Evolutionary conservation across 176 grass and related monocot species (phyloP).

Genomic region (Triticum monococcum): DNA sequence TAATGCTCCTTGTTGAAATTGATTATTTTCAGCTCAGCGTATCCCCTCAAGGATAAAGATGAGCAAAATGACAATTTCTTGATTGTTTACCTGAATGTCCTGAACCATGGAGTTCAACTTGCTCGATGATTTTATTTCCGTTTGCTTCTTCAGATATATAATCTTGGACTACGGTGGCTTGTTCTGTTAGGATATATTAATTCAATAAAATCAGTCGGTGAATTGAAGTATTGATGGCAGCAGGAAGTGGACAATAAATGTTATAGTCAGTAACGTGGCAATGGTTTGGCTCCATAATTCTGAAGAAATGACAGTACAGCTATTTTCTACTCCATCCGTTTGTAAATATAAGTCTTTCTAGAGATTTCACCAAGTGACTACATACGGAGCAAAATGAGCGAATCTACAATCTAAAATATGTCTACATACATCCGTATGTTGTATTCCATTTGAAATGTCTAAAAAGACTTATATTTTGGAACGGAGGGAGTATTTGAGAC

Average conservation of each 20-base stretch:
- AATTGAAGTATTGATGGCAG: background rate
- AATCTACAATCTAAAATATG: too few relatives aligned
- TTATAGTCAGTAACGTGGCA: conserved; percentile 4
- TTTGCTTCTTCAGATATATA: conserved; percentile 12
- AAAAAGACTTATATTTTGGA: too few relatives aligned
- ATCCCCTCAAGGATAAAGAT: background rate
- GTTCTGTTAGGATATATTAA: conserved; percentile 13
- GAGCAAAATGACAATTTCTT: background rate
- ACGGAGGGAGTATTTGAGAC: background rate
- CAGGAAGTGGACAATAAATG: background rate
- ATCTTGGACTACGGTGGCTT: background rate
- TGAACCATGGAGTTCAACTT: conserved; percentile 1
- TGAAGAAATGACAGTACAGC: background rate
- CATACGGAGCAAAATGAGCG: too few relatives aligned
- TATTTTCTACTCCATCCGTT: background rate
- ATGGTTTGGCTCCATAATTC: background rate
- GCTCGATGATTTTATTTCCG: background rate
- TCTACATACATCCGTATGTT: too few relatives aligned
- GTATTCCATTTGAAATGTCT: too few relatives aligned
- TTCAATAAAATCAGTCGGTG: conserved; percentile 1
- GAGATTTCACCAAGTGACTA: too few relatives aligned
- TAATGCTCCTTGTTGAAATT: background rate
- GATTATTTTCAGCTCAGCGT: background rate
- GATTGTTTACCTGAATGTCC: conserved; percentile 28
- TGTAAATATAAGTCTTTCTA: too few relatives aligned